phyloP scores from a whole-genome alignment of 306 rosid species.

The Ceratonia siliqua region DNA sequence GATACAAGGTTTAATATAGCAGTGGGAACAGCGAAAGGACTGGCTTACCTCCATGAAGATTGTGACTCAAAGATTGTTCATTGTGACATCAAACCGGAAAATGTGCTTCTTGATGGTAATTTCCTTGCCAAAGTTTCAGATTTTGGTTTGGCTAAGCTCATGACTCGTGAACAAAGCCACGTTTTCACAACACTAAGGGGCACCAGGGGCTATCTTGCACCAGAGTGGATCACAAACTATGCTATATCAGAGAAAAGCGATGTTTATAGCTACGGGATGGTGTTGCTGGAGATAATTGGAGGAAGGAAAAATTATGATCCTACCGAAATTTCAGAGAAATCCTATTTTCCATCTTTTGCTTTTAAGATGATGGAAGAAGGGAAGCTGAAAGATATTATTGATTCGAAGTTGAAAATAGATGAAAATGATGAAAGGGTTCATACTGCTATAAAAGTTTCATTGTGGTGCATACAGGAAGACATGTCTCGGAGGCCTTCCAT shows the following conservation, averaged over 20 bases:
- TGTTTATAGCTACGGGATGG: constrained; percentile 89
- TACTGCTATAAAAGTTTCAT: constrained; percentile 67
- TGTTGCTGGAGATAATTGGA: constrained; percentile 76
- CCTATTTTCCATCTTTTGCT: constrained; percentile 77
- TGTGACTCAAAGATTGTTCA: constrained; percentile 89
- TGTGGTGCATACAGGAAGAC: constrained; percentile 93
- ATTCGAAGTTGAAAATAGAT: constrained; percentile 41
- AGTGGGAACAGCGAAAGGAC: constrained; percentile 86
- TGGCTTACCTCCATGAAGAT: constrained; percentile 88
- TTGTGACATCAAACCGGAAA: constrained; percentile 94
- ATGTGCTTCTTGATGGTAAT: constrained; percentile 79
- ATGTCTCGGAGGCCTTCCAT: constrained; percentile 80
- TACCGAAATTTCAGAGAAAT: constrained; percentile 59
- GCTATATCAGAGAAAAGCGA: constrained; percentile 97
- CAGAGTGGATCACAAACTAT: constrained; percentile 94
- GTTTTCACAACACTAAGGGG: constrained; percentile 90
- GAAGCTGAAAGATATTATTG: constrained; percentile 54
- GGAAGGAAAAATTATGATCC: constrained; percentile 88
- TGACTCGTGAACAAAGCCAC: constrained; percentile 86
- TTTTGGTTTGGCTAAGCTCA: constrained; percentile 86
- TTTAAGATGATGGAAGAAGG: constrained; percentile 92
- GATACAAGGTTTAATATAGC: constrained; percentile 78
- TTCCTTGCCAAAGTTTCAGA: constrained; percentile 85
- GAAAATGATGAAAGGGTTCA: constrained; percentile 50
- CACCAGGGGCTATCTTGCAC: constrained; percentile 89